Conservation (phyloP, 2,329 filamentous ascomycete species). For the Pseudocercospora macadamiae region DNA sequence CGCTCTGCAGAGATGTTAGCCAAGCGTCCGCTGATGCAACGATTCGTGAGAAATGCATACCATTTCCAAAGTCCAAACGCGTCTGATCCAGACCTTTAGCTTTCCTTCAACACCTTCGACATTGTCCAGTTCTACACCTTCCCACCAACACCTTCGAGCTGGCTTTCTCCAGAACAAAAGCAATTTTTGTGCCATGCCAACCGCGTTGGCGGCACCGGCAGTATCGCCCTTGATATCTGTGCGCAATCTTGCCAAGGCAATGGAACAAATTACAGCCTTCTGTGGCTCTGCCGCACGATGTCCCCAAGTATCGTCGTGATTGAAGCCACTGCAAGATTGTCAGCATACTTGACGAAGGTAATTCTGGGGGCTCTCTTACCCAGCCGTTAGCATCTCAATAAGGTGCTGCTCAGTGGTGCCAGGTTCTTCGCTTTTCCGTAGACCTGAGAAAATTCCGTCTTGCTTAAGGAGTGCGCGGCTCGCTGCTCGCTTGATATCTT, state of each 20-base stretch:
- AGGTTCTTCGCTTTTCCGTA: slow-evolving; percentile 92
- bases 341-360: not conserved
- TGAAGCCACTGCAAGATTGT: slow-evolving; percentile 72
- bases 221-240: slow-evolving; percentile 75
- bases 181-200: slow-evolving; percentile 98
- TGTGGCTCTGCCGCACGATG: slow-evolving; percentile 97
- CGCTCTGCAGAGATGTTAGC: slow-evolving; percentile 27
- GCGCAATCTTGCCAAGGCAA: slow-evolving; percentile 87
- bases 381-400: slow-evolving; percentile 98
- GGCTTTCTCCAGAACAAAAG: slow-evolving; percentile 98
- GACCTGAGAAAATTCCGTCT: slow-evolving; percentile 91
- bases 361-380: slow-evolving; percentile 62
- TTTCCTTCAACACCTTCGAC: slow-evolving; percentile 89
- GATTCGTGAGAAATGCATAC: slow-evolving; percentile 50
- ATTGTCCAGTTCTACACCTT: slow-evolving; percentile 86
- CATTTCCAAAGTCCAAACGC: slow-evolving; percentile 99
- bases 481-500: slow-evolving; percentile 91
- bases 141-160: slow-evolving; percentile 97
- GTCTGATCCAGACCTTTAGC: slow-evolving; percentile 96
- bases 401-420: slow-evolving; percentile 97
- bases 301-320: slow-evolving; percentile 93
- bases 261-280: slow-evolving; percentile 96
- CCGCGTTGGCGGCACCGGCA: slow-evolving; percentile 72
- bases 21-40: not conserved
- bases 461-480: slow-evolving; percentile 84